Base-by-base conservation (phyloP, 106 monocot species). In the Gastrodia elata region DNA sequence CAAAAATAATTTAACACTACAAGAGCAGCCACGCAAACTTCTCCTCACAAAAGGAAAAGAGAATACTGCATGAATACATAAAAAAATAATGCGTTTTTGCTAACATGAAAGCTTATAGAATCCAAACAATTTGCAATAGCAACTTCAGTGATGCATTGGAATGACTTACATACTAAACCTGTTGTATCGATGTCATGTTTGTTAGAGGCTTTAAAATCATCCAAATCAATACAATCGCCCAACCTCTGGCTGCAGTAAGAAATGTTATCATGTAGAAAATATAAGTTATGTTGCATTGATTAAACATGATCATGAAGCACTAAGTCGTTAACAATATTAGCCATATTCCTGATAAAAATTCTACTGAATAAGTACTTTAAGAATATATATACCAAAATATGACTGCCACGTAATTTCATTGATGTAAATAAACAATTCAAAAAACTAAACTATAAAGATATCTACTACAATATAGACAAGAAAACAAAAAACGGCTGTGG, bases 81-180 rank as follows among this genome's bases (percentile, higher is more conserved):
- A 30, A 61, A 61, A 61, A 30, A 61, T n/a, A n/a, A n/a, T 61
- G 61, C 26, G 11, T 4, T 22, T 61, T 0, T 32, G 13, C 6
- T 37, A 20, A 67, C 35, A n/a, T 20, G 20, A 38, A 36, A 6
- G n/a, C 4, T 67, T 5, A 6, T 20, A 16, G 2, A 67, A 67
- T 67, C n/a, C 38, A 67, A 67, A 35, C 22, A 67, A 38, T 37
- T 18, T 38, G 36, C 34, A 65, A 14, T 20, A 36, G 34, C 8
- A 67, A 37, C 38, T 67, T 38, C 0, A n/a, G 15, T 67, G 67
- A 67, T 37, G 67, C 67, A 20, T 67, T 16, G 37, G 40, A 24
- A 69, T 25, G 69, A 82, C 88, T 90, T 85, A 93, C 97, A 88
- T 42, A 98, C 78, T 82, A 98, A 76, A 37, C 93, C 97, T 25